These are phyloP conservation scores for Termitomyces sp. DNA, from an alignment of 1,284 basidiomycete species.

Conservation along the genomic window DNA sequence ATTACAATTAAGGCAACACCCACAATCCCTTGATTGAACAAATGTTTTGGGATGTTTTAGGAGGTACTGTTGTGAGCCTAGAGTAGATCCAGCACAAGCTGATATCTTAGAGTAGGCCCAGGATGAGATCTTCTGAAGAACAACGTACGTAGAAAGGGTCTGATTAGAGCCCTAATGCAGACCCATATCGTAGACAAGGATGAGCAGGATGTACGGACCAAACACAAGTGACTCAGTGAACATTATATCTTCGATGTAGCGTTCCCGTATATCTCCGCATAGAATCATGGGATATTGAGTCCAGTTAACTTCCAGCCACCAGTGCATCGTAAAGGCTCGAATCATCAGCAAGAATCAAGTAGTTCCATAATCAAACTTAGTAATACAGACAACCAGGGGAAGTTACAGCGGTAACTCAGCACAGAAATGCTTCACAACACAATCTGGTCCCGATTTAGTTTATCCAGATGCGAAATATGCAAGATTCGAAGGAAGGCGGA, in stretches of 20 bases:
- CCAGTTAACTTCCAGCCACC: background rate
- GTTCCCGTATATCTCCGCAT: background rate
- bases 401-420: background rate
- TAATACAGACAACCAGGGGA: background rate
- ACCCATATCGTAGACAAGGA: background rate
- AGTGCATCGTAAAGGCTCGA: background rate
- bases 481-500: constrained; percentile 28
- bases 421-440: background rate
- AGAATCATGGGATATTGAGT: background rate
- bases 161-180: background rate
- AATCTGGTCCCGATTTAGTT: background rate
- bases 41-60: background rate
- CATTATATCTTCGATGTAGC: background rate
- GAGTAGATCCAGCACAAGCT: background rate
- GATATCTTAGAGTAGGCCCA: background rate
- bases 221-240: background rate
- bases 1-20: too few relatives aligned
- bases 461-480: constrained; percentile 9
- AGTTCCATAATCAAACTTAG: background rate
- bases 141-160: background rate
- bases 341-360: background rate
- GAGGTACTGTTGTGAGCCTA: too few relatives aligned
- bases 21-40: background rate
- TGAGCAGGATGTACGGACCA: background rate
- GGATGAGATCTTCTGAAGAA: background rate